A percentile compares a stretch with the other conserved stretches of the same genome.
Conservation (phyloP, 306 rosid species). For the Vicia villosa region DNA sequence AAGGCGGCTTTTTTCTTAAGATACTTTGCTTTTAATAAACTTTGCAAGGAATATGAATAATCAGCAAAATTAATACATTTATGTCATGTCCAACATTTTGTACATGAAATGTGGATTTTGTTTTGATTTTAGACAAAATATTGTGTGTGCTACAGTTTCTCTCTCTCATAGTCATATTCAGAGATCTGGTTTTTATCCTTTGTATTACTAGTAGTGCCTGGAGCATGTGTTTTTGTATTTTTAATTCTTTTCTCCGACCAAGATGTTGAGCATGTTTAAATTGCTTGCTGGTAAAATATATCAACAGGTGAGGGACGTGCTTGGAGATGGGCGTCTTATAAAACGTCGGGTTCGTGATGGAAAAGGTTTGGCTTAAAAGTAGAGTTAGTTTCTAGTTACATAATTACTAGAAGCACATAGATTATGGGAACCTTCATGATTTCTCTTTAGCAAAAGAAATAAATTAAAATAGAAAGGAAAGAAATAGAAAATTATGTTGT, state of each 20-base stretch:
- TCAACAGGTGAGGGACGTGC: slow-evolving; percentile 91
- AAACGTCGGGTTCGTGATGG: slow-evolving; percentile 92
- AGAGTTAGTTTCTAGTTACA: slow-evolving; percentile 17
- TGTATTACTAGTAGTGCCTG: slow-evolving; percentile 7
- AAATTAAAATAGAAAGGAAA: slow-evolving; percentile 10
- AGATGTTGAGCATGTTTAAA: slow-evolving; percentile 20
- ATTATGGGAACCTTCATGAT: slow-evolving; percentile 23
- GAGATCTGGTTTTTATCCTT: slow-evolving; percentile 28
- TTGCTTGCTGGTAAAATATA: slow-evolving; percentile 36
- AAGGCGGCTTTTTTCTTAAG: too few relatives aligned
- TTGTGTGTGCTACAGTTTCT: not conserved
- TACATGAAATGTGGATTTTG: not conserved
- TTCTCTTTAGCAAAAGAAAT: slow-evolving; percentile 8
- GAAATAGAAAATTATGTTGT: slow-evolving; percentile 25
- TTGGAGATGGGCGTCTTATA: slow-evolving; percentile 95
- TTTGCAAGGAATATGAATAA: not conserved
- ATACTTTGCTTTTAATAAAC: not conserved
- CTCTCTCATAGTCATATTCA: not conserved
- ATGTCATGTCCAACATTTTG: slow-evolving; percentile 23
- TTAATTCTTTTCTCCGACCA: slow-evolving; percentile 9
- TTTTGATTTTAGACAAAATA: not conserved
- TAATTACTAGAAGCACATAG: slow-evolving; percentile 19
- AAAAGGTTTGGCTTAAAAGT: slow-evolving; percentile 59
- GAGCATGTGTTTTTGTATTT: not conserved
- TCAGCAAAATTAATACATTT: not conserved